A percentile compares a stretch with the other conserved stretches of the same genome.
These are phyloP conservation scores for Solanum pennellii DNA, from an alignment of 257 asterid species.

Conservation along the genomic window DNA sequence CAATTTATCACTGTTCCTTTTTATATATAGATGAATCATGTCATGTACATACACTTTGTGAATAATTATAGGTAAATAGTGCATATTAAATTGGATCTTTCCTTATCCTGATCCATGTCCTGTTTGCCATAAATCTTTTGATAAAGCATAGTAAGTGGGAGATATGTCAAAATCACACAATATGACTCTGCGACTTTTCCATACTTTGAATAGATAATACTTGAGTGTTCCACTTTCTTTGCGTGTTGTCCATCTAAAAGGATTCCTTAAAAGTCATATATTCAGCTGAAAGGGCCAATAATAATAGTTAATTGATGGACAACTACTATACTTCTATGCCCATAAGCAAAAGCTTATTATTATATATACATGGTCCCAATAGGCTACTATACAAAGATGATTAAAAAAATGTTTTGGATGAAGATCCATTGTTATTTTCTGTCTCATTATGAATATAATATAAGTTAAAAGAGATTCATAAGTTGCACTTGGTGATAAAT, in stretches of 20 bases:
- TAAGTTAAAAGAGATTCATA: background rate
- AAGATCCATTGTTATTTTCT: background rate
- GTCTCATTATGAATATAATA: background rate
- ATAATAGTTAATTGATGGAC: background rate
- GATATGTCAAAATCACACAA: background rate
- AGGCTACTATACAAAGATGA: background rate
- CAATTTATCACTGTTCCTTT: background rate
- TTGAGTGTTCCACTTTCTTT: background rate
- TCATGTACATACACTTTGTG: background rate
- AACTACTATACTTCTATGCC: background rate
- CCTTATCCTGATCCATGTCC: background rate
- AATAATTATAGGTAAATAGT: background rate
- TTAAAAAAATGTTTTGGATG: background rate
- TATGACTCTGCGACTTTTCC: background rate
- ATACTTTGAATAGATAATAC: background rate
- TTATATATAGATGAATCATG: background rate
- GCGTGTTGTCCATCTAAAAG: background rate
- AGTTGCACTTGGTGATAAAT: background rate
- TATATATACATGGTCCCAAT: background rate
- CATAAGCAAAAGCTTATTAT: background rate
- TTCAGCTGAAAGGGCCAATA: background rate
- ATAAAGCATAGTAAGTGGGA: background rate
- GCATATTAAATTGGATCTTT: background rate
- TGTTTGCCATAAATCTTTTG: background rate
- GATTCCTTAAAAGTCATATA: background rate